A percentile compares a stretch with the other conserved stretches of the same genome.
Conservation (phyloP, 305 asterid genomes). For the Solanum hybrid region DNA sequence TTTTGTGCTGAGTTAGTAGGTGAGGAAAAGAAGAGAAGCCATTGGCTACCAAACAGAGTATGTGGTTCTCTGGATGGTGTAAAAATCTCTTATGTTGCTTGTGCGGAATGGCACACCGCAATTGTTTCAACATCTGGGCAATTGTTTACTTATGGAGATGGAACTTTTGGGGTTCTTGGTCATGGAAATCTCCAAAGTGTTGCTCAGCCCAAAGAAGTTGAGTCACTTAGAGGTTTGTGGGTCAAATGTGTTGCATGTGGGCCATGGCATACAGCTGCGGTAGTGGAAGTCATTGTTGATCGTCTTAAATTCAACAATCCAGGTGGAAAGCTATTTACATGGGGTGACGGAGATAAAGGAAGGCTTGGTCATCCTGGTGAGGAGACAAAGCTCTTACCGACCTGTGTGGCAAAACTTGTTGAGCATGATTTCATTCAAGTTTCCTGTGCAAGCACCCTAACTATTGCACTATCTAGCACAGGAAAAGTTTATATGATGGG, state of each 20-base stretch:
- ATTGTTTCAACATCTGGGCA: constrained; percentile 31
- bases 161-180: constrained; percentile 49
- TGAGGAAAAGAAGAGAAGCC: constrained; percentile 13
- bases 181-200: constrained; percentile 31
- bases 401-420: constrained; percentile 29
- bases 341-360: constrained; percentile 51
- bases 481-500: constrained; percentile 43
- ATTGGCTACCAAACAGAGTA: constrained; percentile 34
- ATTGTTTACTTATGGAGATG: constrained; percentile 38
- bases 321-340: constrained; percentile 37
- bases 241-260: constrained; percentile 38
- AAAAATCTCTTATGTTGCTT: constrained; percentile 23
- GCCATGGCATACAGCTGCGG: constrained; percentile 47
- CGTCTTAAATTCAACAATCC: constrained; percentile 10
- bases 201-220: constrained; percentile 37
- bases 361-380: constrained; percentile 35
- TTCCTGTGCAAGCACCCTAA: constrained; percentile 27
- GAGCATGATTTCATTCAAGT: constrained; percentile 39
- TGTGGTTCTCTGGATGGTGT: constrained; percentile 28
- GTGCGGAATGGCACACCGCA: constrained; percentile 47
- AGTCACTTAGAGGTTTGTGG: constrained; percentile 24
- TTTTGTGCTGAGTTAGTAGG: constrained; percentile 14
- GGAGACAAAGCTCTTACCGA: constrained; percentile 27
- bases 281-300: constrained; percentile 27
- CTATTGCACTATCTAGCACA: constrained; percentile 25